A percentile compares a stretch with the other conserved stretches of the same genome.
These are phyloP conservation scores for Boechera divaricarpa DNA, from an alignment of 345 rosid genomes.

Conservation along the genomic window DNA sequence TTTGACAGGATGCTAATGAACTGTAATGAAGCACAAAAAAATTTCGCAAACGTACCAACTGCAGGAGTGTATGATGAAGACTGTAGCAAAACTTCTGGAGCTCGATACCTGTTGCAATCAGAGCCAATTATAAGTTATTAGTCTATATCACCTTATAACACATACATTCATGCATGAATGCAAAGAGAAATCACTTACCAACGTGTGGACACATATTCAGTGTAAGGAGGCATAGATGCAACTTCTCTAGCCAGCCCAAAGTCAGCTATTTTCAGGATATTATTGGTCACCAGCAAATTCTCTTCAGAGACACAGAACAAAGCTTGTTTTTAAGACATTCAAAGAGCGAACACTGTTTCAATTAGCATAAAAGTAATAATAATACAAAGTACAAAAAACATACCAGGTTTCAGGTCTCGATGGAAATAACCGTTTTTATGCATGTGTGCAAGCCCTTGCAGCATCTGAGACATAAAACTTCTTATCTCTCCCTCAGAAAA, in stretches of 20 bases:
- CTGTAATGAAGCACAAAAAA: neutral
- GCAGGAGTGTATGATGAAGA: constrained; percentile 89
- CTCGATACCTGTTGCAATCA: constrained; percentile 73
- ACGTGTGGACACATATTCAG: constrained; percentile 96
- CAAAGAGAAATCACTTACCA: constrained; percentile 57
- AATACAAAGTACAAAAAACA: constrained; percentile 16
- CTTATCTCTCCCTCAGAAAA: constrained; percentile 83
- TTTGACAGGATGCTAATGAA: neutral
- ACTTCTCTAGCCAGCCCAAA: constrained; percentile 98
- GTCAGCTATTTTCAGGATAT: constrained; percentile 88
- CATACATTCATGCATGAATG: neutral
- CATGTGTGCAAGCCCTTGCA: constrained; percentile 93
- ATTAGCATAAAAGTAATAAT: neutral
- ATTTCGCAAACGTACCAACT: constrained; percentile 58
- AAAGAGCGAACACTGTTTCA: neutral
- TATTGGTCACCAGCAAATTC: constrained; percentile 85
- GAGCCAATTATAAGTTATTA: neutral
- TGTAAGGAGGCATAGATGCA: constrained; percentile 86
- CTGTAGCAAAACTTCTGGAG: constrained; percentile 92
- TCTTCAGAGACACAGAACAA: constrained; percentile 48
- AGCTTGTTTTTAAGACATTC: constrained; percentile 19
- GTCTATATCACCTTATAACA: neutral
- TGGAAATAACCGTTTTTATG: constrained; percentile 87
- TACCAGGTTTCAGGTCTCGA: constrained; percentile 94
- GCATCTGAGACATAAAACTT: constrained; percentile 74